These are phyloP conservation scores for Rhazya stricta DNA, from an alignment of 257 asterid genomes.

Conservation along the genomic window DNA sequence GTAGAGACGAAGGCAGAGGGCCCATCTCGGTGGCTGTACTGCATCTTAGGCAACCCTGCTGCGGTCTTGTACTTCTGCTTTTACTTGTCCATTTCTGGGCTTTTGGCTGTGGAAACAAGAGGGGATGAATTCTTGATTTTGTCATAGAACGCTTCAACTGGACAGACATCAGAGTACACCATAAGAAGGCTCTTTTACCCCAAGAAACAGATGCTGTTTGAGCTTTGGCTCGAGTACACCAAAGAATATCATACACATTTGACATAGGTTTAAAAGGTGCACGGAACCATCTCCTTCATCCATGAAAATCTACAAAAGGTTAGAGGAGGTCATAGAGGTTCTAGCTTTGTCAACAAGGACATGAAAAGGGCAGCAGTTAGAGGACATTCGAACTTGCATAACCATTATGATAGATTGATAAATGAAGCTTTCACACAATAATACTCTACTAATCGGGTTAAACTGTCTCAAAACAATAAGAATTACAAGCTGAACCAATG, in stretches of 20 bases:
- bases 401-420: too few relatives aligned
- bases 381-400: not conserved
- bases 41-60: not conserved
- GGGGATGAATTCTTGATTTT: not conserved
- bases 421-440: too few relatives aligned
- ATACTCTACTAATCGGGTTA: too few relatives aligned
- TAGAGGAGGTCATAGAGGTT: too few relatives aligned
- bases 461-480: not conserved
- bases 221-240: too few relatives aligned
- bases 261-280: too few relatives aligned
- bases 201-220: not conserved
- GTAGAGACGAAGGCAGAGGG: not conserved
- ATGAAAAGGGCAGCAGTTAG: not conserved
- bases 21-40: not conserved
- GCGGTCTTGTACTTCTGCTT: slow-evolving; percentile 3
- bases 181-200: not conserved
- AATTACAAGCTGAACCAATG: not conserved
- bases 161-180: not conserved
- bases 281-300: too few relatives aligned
- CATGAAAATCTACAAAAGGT: too few relatives aligned
- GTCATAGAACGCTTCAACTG: not conserved
- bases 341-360: not conserved
- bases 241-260: too few relatives aligned
- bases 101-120: not conserved
- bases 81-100: not conserved